Evolutionary conservation across 1,284 basidiomycete species (phyloP), one percentile per base, ranked within the genome.

Genomic region (Ustilago cynodontis): DNA sequence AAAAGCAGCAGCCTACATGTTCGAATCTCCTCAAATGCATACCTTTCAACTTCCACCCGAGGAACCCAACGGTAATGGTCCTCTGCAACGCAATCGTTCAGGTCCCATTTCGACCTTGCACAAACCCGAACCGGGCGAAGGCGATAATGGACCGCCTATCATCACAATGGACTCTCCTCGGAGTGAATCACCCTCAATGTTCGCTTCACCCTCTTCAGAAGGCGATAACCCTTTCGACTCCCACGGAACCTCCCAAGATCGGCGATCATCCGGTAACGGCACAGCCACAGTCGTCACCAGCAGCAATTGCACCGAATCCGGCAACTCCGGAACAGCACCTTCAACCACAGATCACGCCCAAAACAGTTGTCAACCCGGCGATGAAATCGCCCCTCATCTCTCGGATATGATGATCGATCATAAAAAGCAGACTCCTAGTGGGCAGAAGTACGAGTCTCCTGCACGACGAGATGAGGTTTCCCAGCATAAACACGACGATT

Each of bases 21-120:
- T 73, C 29, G 71, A 73, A 26, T 68, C 65, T 16, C 65, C 65
- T 14, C 65, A 73, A 50, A 63, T 67, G 65, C 71, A 73, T 4
- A 72, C 70, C 14, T 72, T 73, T n/a, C 65, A 73, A 39, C 57
- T 73, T 14, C 61, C 65, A 11, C 50, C 31, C 0, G 47, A 64
- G 24, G 71, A 73, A 26, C 71, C 71, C 3, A 43, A 61, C 47
- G 54, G 43, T 29, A 73, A 73, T 26, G 71, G 71, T 5, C 71
- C 71, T 0, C 29, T 73, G 20, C 60, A 61, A n/a, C 71, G 71
- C 53, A 65, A 41, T 10, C 71, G 60, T 11, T 67, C 71, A 5
- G 71, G 65, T 0, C 71, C 71, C n/a, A 54, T 67, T 16, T 31
- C 65, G 9, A 73, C 60, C 14, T 22, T 73, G 37, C 71, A 73